Evolutionary conservation across 2,329 filamentous ascomycete species (phyloP).

Genomic region (Alternaria infectoria): DNA sequence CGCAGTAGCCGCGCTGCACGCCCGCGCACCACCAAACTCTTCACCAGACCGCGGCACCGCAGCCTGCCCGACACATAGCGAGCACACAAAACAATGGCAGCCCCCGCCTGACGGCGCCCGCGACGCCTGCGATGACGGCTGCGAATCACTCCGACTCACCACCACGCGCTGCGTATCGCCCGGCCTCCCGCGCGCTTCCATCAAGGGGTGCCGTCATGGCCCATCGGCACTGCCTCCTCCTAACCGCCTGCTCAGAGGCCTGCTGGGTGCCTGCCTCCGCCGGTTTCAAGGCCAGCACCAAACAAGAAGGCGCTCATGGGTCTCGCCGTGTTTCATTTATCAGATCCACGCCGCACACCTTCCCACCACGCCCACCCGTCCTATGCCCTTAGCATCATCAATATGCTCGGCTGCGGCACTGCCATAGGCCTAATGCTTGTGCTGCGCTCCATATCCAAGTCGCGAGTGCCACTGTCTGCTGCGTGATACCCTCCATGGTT

Average conservation of each 20-base stretch:
- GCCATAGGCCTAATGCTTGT: neutral
- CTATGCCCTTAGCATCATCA: conserved; percentile 9
- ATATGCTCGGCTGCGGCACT: conserved; percentile 3
- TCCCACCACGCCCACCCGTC: conserved; percentile 2
- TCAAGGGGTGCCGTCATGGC: conserved; percentile 6
- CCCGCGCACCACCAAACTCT: neutral
- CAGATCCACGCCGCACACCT: conserved; percentile 23
- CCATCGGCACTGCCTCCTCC: conserved; percentile 33
- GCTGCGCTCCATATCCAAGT: conserved; percentile 1
- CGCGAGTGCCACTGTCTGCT: conserved; percentile 1
- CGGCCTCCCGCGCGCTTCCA: conserved; percentile 31
- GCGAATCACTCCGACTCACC: neutral
- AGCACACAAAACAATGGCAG: neutral
- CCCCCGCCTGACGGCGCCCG: neutral
- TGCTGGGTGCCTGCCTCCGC: conserved; percentile 1
- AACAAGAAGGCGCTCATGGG: conserved; percentile 31
- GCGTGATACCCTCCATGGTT: conserved; percentile 18
- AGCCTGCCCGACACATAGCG: neutral
- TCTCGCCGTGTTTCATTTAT: conserved; percentile 33
- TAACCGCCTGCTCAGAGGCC: conserved; percentile 30
- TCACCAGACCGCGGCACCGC: neutral
- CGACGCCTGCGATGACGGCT: neutral
- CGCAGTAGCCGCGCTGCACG: conserved; percentile 26
- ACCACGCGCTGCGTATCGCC: conserved; percentile 31
- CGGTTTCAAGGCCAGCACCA: conserved; percentile 25